Conservation (phyloP, 176 grass and related monocot species). For the Ensete glaucum region DNA sequence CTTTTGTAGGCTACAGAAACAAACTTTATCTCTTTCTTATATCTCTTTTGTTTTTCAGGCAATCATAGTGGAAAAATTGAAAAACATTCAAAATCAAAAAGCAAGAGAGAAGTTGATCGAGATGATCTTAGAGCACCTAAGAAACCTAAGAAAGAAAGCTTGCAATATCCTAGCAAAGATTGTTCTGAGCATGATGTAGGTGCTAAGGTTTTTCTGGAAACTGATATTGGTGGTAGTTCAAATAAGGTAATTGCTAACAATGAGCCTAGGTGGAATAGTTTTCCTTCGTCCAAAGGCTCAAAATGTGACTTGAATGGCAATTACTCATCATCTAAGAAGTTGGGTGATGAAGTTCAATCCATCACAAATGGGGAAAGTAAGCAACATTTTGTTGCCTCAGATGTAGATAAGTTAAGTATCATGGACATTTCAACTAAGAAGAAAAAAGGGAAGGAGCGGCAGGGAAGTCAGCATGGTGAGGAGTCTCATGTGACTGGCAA, state of each 20-base stretch:
- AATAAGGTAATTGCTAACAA: conserved; percentile 25
- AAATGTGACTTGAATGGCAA: conserved; percentile 23
- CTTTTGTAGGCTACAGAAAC: conserved; percentile 3
- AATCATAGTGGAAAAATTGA: conserved; percentile 40
- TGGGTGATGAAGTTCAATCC: conserved; percentile 25
- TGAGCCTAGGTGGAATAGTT: conserved; percentile 30
- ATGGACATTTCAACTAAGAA: conserved; percentile 28
- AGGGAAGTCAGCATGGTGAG: conserved; percentile 19
- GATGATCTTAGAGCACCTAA: conserved; percentile 62
- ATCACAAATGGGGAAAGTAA: conserved; percentile 15
- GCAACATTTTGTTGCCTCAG: conserved; percentile 17
- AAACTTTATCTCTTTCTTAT: conserved; percentile 10
- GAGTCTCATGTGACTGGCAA: conserved; percentile 13
- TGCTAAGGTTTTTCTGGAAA: conserved; percentile 26
- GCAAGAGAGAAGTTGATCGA: conserved; percentile 54
- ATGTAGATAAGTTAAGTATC: conserved; percentile 26
- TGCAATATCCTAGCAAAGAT: conserved; percentile 35
- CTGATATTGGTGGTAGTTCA: conserved; percentile 19
- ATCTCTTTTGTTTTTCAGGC: conserved; percentile 38
- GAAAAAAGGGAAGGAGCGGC: conserved; percentile 36
- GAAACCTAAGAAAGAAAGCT: conserved; percentile 67
- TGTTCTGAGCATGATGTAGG: conserved; percentile 24
- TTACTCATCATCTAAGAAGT: conserved; percentile 24
- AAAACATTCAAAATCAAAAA: conserved; percentile 74
- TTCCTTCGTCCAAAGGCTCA: conserved; percentile 25